A percentile compares a stretch with the other conserved stretches of the same genome.
These are phyloP conservation scores for Puya raimondii DNA, from an alignment of 176 grass and related monocot species.

Conservation along the genomic window DNA sequence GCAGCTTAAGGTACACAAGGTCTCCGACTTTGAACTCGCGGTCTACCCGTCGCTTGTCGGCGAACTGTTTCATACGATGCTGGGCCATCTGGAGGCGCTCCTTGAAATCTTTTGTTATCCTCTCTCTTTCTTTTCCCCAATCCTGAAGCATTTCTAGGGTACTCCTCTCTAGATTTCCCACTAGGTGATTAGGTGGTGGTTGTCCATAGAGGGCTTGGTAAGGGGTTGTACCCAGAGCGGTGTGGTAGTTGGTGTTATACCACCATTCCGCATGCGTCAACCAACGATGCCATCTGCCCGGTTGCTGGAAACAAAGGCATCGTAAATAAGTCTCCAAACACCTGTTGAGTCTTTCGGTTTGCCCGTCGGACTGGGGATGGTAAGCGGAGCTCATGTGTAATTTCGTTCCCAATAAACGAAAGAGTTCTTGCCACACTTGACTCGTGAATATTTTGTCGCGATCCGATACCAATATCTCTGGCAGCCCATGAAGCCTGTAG, in stretches of 20 bases:
- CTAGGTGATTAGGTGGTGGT: background rate
- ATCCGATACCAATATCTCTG: background rate
- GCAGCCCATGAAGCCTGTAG: background rate
- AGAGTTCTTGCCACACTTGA: background rate
- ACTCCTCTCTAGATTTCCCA: background rate
- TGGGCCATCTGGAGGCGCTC: background rate
- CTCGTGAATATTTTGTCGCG: background rate
- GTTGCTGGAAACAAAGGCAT: no score
- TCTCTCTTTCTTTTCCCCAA: no score
- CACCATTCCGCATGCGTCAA: background rate
- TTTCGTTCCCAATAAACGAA: background rate
- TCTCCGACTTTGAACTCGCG: background rate
- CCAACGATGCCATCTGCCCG: background rate
- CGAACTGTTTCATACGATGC: background rate
- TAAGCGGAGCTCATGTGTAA: background rate
- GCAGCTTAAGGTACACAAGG: background rate
- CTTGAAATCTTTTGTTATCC: background rate
- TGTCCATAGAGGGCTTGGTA: background rate
- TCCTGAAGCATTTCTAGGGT: no score
- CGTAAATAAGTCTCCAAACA: slow-evolving; percentile 2
- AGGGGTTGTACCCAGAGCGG: background rate
- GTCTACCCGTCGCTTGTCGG: background rate
- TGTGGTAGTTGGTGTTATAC: slow-evolving; percentile 9
- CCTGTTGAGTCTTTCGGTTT: background rate
- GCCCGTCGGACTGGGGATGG: background rate